Evolutionary conservation across 192 early-diverging fungal genomes (phyloP).

Genomic region (Gigaspora rosea): DNA sequence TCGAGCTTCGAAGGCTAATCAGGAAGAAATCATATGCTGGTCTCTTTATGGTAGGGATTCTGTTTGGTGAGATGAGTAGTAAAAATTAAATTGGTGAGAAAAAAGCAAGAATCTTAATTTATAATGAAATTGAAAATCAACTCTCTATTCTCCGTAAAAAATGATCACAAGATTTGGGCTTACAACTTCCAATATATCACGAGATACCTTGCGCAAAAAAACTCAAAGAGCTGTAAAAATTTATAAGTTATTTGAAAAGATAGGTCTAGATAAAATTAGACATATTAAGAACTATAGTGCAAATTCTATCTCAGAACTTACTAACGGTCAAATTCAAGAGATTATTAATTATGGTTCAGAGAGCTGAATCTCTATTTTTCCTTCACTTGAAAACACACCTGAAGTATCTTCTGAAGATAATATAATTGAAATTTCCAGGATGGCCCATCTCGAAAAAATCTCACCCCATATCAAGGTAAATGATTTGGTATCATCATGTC

Average conservation of each 20-base stretch:
- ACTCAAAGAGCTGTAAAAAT: constrained; percentile 24
- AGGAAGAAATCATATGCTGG: constrained; percentile 29
- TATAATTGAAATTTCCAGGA: neutral
- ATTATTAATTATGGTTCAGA: constrained; percentile 19
- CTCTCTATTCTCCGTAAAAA: constrained; percentile 14
- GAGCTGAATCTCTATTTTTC: constrained; percentile 13
- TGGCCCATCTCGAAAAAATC: too few relatives aligned
- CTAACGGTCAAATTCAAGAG: neutral
- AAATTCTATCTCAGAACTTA: constrained; percentile 21
- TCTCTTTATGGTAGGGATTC: constrained; percentile 24
- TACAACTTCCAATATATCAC: constrained; percentile 24
- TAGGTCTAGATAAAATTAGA: constrained; percentile 5
- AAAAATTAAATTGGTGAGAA: constrained; percentile 18
- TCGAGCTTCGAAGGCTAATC: constrained; percentile 22
- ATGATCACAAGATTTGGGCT: constrained; percentile 18
- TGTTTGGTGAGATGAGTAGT: constrained; percentile 2
- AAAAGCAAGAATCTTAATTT: constrained; percentile 22
- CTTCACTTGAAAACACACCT: constrained; percentile 20
- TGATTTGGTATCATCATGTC: too few relatives aligned
- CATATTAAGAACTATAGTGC: constrained; percentile 22
- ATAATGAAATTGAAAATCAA: constrained; percentile 20
- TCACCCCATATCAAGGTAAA: too few relatives aligned
- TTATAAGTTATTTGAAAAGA: constrained; percentile 24
- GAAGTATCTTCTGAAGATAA: constrained; percentile 24
- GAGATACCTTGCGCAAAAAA: constrained; percentile 23